These are phyloP conservation scores for Sclerotinia spermophila DNA, from an alignment of 2,329 filamentous ascomycete species.

Conservation along the genomic window DNA sequence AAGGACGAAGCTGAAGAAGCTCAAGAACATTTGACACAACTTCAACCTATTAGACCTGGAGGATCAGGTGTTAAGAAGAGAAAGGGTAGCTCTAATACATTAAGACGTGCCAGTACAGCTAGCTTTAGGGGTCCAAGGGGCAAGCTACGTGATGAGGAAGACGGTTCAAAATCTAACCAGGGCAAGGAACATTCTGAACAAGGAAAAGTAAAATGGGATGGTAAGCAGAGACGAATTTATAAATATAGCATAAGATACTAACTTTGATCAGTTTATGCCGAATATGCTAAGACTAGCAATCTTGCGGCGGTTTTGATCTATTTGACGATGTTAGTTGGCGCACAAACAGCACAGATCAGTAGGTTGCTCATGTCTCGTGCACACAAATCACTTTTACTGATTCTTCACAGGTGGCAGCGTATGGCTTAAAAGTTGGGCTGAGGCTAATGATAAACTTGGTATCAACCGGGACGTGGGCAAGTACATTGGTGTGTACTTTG, in stretches of 20 bases:
- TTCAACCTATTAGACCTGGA: constrained; percentile 67
- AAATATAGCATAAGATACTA: neutral
- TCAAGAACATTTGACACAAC: constrained; percentile 70
- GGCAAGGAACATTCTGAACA: constrained; percentile 86
- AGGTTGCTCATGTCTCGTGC: constrained; percentile 33
- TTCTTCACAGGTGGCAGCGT: constrained; percentile 64
- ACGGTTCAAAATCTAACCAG: constrained; percentile 74
- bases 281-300: constrained; percentile 95
- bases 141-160: constrained; percentile 81
- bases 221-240: constrained; percentile 34
- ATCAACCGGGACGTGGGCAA: constrained; percentile 75
- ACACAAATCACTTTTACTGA: constrained; percentile 13
- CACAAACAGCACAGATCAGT: constrained; percentile 80
- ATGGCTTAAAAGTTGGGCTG: constrained; percentile 93
- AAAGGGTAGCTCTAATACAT: constrained; percentile 69
- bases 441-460: constrained; percentile 65
- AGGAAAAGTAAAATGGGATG: constrained; percentile 93
- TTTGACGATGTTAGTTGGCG: constrained; percentile 68
- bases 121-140: constrained; percentile 84
- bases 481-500: constrained; percentile 94
- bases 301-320: constrained; percentile 79
- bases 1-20: constrained; percentile 67
- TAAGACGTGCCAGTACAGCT: constrained; percentile 86
- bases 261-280: constrained; percentile 63
- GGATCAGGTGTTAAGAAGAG: constrained; percentile 51